Evolutionary conservation across 2,329 filamentous ascomycete species (phyloP), one percentile per base, ranked within the genome.

Genomic region (Pseudogymnoascus sp.): DNA sequence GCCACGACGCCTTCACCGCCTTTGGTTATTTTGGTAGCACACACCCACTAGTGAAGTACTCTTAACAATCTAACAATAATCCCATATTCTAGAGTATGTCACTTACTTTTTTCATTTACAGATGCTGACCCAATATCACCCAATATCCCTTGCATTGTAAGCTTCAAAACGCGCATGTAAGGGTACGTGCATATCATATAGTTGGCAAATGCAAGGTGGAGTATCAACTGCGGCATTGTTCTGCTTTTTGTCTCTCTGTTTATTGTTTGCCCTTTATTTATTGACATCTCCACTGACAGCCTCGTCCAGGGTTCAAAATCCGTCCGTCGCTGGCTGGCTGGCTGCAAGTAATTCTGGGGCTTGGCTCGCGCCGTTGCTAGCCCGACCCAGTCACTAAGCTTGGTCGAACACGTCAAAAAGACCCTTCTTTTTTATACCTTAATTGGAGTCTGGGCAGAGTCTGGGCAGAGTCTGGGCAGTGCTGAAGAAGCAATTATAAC

Each of bases 361-460:
- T 54, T 54, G 47, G 47, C 16, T 54, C 47, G 47, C 47, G 47
- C 47, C 47, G 47, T 35, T 54, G 47, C 28, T 54, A 54, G 47
- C 18, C 47, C 28, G 47, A 54, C 47, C 47, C 47, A 54, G 47
- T 54, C 47, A 54, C 28, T 54, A 33, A 54, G 47, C 47, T 18
- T 54, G n/a, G 28, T 20, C 28, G 28, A 54, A 54, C 28, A 54
- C 28, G 47, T 54, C 47, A 54, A 50, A 30, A 25, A 20, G 47
- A 54, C 47, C 47, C 47, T 54, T 54, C 28, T 54, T 54, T 54
- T 54, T 54, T 54, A 54, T 54, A 54, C 47, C 47, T 54, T 54
- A 35, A 39, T n/a, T 54, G n/a, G 18, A 18, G 18, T 18, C 18
- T 18, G 18, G 18, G 18, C 18, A 9, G n/a, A n/a, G n/a, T n/a